Evolutionary conservation across 371 early-diverging fungal genomes (phyloP), one percentile per base, ranked within the genome.

Genomic region (Phascolomyces articulosus): DNA sequence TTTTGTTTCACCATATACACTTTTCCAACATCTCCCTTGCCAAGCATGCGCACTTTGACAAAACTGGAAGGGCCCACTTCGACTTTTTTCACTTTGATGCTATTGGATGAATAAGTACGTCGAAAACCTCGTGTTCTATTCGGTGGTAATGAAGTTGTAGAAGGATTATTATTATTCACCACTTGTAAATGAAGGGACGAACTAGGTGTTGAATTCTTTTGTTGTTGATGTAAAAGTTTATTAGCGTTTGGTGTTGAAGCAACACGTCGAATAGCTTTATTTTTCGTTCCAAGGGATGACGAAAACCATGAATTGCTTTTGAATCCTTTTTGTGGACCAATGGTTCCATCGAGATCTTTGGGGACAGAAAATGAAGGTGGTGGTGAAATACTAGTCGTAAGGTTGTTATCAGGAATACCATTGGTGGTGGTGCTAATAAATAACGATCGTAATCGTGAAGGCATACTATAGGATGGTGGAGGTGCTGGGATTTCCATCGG

Each of bases 1-100:
- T 93, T 95, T 68, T 94, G 91, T 44, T 87, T 90, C 41, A 97
- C 98, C 53, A 98, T 84, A 67, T 94, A 97, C 6, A 98, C 98
- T 69, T 90, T 93, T 3, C 97, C 98, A 9, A 97, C 98, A 79
- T 96, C 98, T 26, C 98, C 98, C 77, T 94, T 95, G 34, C 98
- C 98, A 38, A 98, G 86, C 63, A 98, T 71, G 63, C 90, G 86
- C 41, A 93, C 77, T 65, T 95, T 95, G 48, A 77, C 80, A 70
- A 96, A 98, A 67, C 90, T 86, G 38, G 23, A 40, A 53, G 97
- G 96, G 13, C 90, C 87, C 3, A 95, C 96, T 67, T 92, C 85
- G 18, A 91, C 85, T 24, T 88, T 80, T 60, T 87, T 87, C 27
- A 93, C 78, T 69, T 90, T 91, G 74, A 95, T 87, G 63, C 93